Percentiles rank a stretch among this genome's conserved stretches.
These are phyloP conservation scores for Saccharomycopsis sp. DNA, from an alignment of 805 yeast species.

Conservation along the genomic window DNA sequence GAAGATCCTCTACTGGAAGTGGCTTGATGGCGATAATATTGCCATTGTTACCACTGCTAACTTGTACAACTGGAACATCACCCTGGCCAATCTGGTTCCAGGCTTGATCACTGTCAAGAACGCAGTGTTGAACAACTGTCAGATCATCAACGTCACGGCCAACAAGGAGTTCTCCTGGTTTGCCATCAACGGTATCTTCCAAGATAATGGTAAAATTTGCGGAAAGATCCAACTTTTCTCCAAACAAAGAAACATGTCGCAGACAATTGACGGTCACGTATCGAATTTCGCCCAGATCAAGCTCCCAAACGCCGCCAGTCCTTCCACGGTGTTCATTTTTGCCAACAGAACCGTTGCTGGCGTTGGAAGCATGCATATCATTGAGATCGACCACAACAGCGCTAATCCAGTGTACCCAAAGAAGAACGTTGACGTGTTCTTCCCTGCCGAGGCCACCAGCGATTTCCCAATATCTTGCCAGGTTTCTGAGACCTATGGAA, in stretches of 20 bases:
- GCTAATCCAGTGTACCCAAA: slow-evolving; percentile 78
- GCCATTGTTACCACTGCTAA: slow-evolving; percentile 80
- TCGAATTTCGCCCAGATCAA: slow-evolving; percentile 77
- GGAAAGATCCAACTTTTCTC: slow-evolving; percentile 94
- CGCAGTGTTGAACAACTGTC: slow-evolving; percentile 67
- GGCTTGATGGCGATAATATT: slow-evolving; percentile 68
- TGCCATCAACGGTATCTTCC: slow-evolving; percentile 91
- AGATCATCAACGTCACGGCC: slow-evolving; percentile 84
- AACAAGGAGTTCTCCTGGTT: slow-evolving; percentile 84
- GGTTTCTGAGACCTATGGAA: slow-evolving; percentile 78
- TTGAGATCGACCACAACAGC: slow-evolving; percentile 91
- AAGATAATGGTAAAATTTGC: slow-evolving; percentile 87
- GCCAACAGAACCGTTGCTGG: slow-evolving; percentile 85
- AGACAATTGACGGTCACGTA: slow-evolving; percentile 97
- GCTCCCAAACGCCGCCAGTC: slow-evolving; percentile 64
- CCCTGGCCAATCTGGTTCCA: slow-evolving; percentile 75
- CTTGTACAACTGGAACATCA: slow-evolving; percentile 75
- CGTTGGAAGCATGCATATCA: slow-evolving; percentile 76
- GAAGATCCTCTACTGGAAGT: slow-evolving; percentile 82
- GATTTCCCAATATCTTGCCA: slow-evolving; percentile 96
- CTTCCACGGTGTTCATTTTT: slow-evolving; percentile 85
- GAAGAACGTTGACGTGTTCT: slow-evolving; percentile 86
- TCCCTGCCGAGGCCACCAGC: slow-evolving; percentile 93
- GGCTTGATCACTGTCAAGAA: slow-evolving; percentile 76
- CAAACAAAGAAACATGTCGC: slow-evolving; percentile 84